Conservation (phyloP, 768 basidiomycete genomes). For the Amanita polypyramis region DNA sequence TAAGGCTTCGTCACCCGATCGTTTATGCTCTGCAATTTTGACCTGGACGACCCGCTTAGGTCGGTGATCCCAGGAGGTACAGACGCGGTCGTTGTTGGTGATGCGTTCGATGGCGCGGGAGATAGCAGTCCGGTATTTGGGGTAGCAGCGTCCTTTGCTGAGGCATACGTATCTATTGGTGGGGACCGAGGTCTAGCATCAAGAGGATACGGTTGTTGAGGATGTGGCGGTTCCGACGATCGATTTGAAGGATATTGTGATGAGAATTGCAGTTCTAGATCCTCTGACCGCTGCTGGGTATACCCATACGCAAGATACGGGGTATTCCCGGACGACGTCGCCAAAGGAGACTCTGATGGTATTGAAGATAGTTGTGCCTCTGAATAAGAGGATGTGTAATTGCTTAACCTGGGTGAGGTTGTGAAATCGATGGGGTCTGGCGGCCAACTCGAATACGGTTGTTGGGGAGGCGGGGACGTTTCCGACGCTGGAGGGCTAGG, state of each 20-base stretch:
- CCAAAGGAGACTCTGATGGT: slow-evolving; percentile 22
- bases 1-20: slow-evolving; percentile 68
- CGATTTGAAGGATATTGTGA: slow-evolving; percentile 20
- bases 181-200: slow-evolving; percentile 31
- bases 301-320: slow-evolving; percentile 41
- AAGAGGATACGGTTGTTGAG: slow-evolving; percentile 42
- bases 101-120: slow-evolving; percentile 27
- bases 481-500: slow-evolving; percentile 45
- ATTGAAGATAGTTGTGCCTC: slow-evolving; percentile 24
- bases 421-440: slow-evolving; percentile 30
- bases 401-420: slow-evolving; percentile 23
- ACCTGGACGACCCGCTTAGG: slow-evolving; percentile 19
- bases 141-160: slow-evolving; percentile 19
- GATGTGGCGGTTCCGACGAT: slow-evolving; percentile 26
- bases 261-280: slow-evolving; percentile 29
- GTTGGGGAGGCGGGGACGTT: slow-evolving; percentile 30
- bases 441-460: slow-evolving; percentile 33
- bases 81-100: slow-evolving; percentile 30
- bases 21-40: slow-evolving; percentile 47
- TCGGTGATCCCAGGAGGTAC: slow-evolving; percentile 29
- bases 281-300: slow-evolving; percentile 26
- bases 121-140: slow-evolving; percentile 24
- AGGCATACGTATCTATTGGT: slow-evolving; percentile 20
- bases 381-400: slow-evolving; percentile 23
- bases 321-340: slow-evolving; percentile 25